phyloP scores from a whole-genome alignment of 139 green algal genomes.

The Marvania coccoides region DNA sequence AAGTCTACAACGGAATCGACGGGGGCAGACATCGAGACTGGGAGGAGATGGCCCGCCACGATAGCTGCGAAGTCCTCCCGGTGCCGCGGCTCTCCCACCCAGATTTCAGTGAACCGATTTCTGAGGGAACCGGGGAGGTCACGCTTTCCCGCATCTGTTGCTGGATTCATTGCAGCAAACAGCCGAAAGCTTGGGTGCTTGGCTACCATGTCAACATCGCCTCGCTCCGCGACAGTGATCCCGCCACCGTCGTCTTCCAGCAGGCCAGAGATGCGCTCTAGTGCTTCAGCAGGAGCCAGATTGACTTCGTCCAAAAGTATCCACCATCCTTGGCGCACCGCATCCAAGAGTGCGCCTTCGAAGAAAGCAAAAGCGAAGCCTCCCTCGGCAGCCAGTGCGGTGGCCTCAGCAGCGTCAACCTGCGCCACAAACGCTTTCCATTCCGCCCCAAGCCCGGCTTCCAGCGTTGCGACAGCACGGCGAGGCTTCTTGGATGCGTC shows the following conservation, averaged over 20 bases:
- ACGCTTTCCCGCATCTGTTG: conserved; percentile 92
- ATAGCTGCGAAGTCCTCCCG: conserved; percentile 76
- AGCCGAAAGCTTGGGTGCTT: conserved; percentile 88
- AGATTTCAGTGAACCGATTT: conserved; percentile 94
- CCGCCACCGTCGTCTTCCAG: conserved; percentile 60
- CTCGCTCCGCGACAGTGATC: conserved; percentile 68
- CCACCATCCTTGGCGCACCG: conserved; percentile 87
- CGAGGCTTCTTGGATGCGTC: not conserved
- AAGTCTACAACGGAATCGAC: conserved; percentile 87
- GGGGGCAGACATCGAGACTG: conserved; percentile 23
- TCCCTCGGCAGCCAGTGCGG: conserved; percentile 56
- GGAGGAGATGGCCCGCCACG: conserved; percentile 67
- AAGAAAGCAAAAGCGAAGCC: conserved; percentile 91
- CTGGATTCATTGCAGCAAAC: conserved; percentile 96
- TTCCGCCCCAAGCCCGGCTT: conserved; percentile 12
- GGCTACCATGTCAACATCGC: conserved; percentile 55
- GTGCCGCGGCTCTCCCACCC: conserved; percentile 68
- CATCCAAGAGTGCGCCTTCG: conserved; percentile 84
- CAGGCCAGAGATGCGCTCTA: conserved; percentile 81
- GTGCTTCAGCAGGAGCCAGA: conserved; percentile 74
- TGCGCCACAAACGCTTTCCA: conserved; percentile 67
- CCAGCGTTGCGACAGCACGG: not conserved
- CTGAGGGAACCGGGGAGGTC: conserved; percentile 81
- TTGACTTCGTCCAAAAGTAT: conserved; percentile 97
- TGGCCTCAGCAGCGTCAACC: conserved; percentile 59